Conservation (phyloP, 371 early-diverging fungal genomes). For the Lichtheimia corymbifera region DNA sequence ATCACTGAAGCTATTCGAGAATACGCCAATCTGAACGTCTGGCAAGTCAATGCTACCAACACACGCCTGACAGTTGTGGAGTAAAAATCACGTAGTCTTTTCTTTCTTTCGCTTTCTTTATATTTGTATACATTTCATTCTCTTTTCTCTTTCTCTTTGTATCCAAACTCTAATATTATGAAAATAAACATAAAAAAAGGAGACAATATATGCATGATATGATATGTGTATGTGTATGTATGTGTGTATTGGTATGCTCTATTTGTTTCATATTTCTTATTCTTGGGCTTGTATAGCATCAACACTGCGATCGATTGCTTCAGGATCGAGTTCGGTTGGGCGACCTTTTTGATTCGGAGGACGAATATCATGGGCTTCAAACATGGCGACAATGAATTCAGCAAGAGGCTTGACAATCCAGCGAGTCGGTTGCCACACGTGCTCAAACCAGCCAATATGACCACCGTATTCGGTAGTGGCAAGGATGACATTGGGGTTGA, state of each 20-base stretch:
- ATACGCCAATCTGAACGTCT: conserved; percentile 75
- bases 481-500: conserved; percentile 86
- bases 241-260: conserved; percentile 2
- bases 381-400: conserved; percentile 71
- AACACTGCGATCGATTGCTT: conserved; percentile 95
- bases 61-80: conserved; percentile 63
- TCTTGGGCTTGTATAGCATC: conserved; percentile 97
- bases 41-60: conserved; percentile 69
- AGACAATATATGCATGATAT: background rate
- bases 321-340: conserved; percentile 29
- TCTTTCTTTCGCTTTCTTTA: conserved; percentile 5
- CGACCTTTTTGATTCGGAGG: conserved; percentile 4
- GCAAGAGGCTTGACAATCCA: conserved; percentile 71
- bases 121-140: conserved; percentile 3
- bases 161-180: background rate
- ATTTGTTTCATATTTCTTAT: conserved; percentile 19
- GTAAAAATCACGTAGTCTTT: conserved; percentile 7
- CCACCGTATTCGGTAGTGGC: conserved; percentile 89
- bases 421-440: conserved; percentile 46
- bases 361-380: conserved; percentile 38
- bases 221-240: background rate
- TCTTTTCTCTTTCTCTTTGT: conserved; percentile 4
- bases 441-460: conserved; percentile 92
- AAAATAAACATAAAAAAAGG: conserved; percentile 5
- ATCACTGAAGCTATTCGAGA: conserved; percentile 67